phyloP scores from a whole-genome alignment of 805 yeast genomes.

The Yamadazyma takamatsuzukensis region DNA sequence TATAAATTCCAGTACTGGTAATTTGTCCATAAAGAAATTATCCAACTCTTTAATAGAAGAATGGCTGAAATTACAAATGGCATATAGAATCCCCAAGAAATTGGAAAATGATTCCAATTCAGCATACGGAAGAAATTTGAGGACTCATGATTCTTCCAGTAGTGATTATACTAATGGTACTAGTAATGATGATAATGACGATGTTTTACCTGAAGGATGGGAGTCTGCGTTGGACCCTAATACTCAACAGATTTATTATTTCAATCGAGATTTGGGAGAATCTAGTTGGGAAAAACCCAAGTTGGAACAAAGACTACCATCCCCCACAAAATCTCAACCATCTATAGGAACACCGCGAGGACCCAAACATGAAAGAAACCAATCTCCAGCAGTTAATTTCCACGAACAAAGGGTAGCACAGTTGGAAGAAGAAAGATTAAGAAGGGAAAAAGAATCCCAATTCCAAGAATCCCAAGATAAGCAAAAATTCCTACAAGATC shows the following conservation, averaged over 20 bases:
- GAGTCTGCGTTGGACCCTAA: conserved; percentile 48
- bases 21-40: conserved; percentile 26
- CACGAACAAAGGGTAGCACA: conserved; percentile 23
- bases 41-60: conserved; percentile 49
- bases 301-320: background rate
- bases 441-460: conserved; percentile 28
- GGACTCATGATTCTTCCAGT: conserved; percentile 3
- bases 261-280: conserved; percentile 42
- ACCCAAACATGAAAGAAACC: conserved; percentile 1
- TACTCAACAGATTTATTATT: conserved; percentile 49
- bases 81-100: conserved; percentile 78
- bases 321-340: background rate
- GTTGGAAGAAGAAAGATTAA: conserved; percentile 32
- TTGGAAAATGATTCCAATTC: conserved; percentile 6
- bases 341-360: too few species aligned
- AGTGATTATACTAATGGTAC: background rate
- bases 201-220: conserved; percentile 63
- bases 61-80: conserved; percentile 76
- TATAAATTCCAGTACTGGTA: conserved; percentile 24
- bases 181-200: conserved; percentile 1
- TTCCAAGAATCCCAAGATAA: conserved; percentile 30
- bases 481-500: conserved; percentile 32
- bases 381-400: conserved; percentile 1
- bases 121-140: conserved; percentile 6
- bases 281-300: conserved; percentile 63